Evolutionary conservation across 1,284 basidiomycete species (phyloP), one percentile per base, ranked within the genome.

Genomic region (Irpex lacteus): DNA sequence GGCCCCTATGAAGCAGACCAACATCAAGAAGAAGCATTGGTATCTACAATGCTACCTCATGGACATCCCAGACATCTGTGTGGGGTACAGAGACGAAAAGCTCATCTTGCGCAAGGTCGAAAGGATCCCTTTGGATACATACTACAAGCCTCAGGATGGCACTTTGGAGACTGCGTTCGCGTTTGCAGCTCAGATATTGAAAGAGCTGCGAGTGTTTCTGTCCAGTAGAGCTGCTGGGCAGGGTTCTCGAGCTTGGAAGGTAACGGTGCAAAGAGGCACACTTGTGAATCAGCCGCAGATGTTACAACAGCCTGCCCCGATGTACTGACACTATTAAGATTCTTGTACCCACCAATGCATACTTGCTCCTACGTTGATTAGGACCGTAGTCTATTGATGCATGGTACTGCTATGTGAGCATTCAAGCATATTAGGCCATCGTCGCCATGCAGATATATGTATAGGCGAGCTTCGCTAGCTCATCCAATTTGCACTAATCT

Each of bases 11-110:
- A 26, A 26, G 40, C 8, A 44, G 40, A 44, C 40, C 40, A 15
- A 9, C 40, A 44, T 15, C 11, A 44, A 44, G 40, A 44, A 52
- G 44, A 34, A 60, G 19, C 18, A 11, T 18, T 60, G 59, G 59
- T 60, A 49, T 21, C 18, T 60, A 6, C 59, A 60, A 34, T 60
- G 38, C 6, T 34, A 60, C 38, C 38, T 60, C 19, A 21, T 47
- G 11, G 59, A 36, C 40, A n/a, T 60, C 15, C 21, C 59, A 13
- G 40, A 47, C 9, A 40, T 60, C 38, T 49, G 18, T 37, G 59
- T 60, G 6, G 59, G 59, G 11, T 50, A 18, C 15, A 37, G 59
- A 18, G 56, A 26, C 19, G n/a, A 13, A 2, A 34, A 56, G 9
- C 11, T 34, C 2, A 15, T 34, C 26, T 36, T 56, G 54, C 54